Evolutionary conservation across 352 stramenopile species (phyloP).

Genomic region (Pythium coloratum): DNA sequence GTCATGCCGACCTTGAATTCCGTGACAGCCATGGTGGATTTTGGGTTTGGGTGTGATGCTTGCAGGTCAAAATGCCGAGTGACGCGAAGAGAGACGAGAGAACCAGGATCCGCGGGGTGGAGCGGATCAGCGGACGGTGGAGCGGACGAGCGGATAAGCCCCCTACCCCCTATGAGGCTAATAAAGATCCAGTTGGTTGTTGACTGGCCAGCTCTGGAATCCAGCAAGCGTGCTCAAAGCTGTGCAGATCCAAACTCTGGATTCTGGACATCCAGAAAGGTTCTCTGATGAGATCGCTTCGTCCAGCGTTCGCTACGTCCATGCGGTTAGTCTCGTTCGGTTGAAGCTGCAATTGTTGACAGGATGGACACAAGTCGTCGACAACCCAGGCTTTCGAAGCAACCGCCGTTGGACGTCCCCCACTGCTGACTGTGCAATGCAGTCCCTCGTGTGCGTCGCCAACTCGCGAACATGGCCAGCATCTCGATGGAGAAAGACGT

Average conservation of each 20-base stretch:
- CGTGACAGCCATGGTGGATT: slow-evolving; percentile 20
- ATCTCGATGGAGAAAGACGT: too few relatives aligned
- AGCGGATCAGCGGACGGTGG: neutral
- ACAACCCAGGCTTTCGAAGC: too few relatives aligned
- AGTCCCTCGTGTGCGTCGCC: too few relatives aligned
- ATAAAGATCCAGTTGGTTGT: slow-evolving; percentile 2
- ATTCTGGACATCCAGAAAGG: neutral
- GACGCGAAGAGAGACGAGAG: neutral
- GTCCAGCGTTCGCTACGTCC: neutral
- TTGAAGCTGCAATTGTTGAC: slow-evolving; percentile 4
- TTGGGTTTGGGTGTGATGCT: slow-evolving; percentile 6
- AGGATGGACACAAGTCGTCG: neutral
- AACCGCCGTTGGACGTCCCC: too few relatives aligned
- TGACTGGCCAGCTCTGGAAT: neutral
- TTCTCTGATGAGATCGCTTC: neutral
- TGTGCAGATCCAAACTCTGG: neutral
- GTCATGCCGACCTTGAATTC: slow-evolving; percentile 92
- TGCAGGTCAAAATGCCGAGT: slow-evolving; percentile 23
- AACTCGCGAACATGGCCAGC: too few relatives aligned
- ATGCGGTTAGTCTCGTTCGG: neutral
- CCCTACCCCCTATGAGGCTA: neutral
- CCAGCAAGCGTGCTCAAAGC: neutral
- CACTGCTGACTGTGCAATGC: too few relatives aligned
- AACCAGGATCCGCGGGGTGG: neutral
- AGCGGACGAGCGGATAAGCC: neutral